Conservation (phyloP, 2,329 filamentous ascomycete species). For the Epichloe bromicola region DNA sequence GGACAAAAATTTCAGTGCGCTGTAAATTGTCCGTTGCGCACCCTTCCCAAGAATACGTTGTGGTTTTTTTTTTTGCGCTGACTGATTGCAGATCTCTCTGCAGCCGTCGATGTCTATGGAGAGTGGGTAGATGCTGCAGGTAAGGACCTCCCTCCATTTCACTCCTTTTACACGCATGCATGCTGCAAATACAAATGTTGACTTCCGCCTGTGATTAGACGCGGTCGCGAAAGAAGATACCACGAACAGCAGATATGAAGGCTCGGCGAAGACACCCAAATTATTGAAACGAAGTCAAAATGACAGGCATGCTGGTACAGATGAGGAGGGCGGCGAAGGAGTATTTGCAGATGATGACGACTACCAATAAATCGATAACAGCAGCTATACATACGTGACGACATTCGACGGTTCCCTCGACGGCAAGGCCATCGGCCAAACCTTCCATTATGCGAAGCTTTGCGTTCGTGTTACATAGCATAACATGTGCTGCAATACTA, state of each 20-base stretch:
- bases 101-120: conserved; percentile 87
- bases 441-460: background rate
- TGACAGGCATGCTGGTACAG: conserved; percentile 22
- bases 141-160: conserved; percentile 18
- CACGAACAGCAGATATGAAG: conserved; percentile 16
- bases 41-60: background rate
- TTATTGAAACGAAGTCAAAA: conserved; percentile 4
- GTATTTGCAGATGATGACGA: conserved; percentile 43
- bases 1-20: conserved; percentile 86
- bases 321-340: conserved; percentile 41
- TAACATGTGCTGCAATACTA: background rate
- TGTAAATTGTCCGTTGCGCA: conserved; percentile 62
- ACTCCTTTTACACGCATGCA: background rate
- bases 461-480: background rate
- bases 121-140: conserved; percentile 90
- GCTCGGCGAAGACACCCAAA: conserved; percentile 12
- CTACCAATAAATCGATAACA: conserved; percentile 26
- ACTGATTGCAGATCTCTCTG: conserved; percentile 59
- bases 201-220: conserved; percentile 20
- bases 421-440: background rate
- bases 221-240: conserved; percentile 36
- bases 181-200: background rate
- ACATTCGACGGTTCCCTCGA: background rate
- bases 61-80: conserved; percentile 2
- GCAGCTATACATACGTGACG: background rate